Conservation (phyloP, 1,139 yeast species). For the Magnusiomyces tetraspermus region DNA sequence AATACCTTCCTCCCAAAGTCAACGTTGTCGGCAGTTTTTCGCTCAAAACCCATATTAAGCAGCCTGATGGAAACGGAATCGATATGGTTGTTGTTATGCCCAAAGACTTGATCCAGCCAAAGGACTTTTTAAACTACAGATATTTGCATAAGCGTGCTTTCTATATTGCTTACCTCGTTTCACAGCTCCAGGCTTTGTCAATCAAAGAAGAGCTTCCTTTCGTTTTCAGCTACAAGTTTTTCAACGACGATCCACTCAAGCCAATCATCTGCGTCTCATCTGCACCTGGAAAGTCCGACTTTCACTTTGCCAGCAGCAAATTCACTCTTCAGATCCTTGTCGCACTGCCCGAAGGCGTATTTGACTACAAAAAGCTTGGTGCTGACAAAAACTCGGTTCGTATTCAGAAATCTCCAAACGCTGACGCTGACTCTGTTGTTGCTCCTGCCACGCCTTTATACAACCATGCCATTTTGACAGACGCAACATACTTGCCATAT, state of each 20-base stretch:
- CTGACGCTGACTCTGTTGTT: constrained; percentile 29
- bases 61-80: constrained; percentile 53
- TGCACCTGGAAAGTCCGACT: constrained; percentile 27
- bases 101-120: constrained; percentile 57
- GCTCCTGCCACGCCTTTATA: constrained; percentile 76
- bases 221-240: constrained; percentile 47
- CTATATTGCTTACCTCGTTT: constrained; percentile 69
- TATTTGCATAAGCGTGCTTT: constrained; percentile 85
- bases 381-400: constrained; percentile 63
- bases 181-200: constrained; percentile 47
- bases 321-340: constrained; percentile 63
- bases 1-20: constrained; percentile 63
- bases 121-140: constrained; percentile 84
- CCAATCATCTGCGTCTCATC: constrained; percentile 27
- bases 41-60: constrained; percentile 64
- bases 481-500: constrained; percentile 58
- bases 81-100: constrained; percentile 86
- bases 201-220: constrained; percentile 42
- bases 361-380: constrained; percentile 64
- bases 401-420: constrained; percentile 30
- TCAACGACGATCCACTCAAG: constrained; percentile 30
- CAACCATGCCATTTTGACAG: constrained; percentile 68
- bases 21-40: constrained; percentile 87
- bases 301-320: constrained; percentile 56
- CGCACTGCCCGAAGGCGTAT: constrained; percentile 60